Conservation (phyloP, 345 rosid species). For the Carallia pectinifolia region DNA sequence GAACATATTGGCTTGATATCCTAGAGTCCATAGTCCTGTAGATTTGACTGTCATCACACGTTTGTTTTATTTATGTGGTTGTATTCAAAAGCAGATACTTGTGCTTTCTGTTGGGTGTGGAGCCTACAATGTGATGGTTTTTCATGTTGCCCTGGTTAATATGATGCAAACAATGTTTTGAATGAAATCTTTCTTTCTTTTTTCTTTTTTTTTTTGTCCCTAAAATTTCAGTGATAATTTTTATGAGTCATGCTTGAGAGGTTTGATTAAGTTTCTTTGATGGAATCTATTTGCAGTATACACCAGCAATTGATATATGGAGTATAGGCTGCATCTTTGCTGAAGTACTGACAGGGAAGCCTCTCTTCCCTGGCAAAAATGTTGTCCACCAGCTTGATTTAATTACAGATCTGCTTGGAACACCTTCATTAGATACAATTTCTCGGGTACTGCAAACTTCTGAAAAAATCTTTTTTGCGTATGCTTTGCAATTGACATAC, state of each 20-base stretch:
- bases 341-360: slow-evolving; percentile 82
- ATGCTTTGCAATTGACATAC: neutral
- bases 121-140: neutral
- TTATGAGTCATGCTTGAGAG: neutral
- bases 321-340: slow-evolving; percentile 98
- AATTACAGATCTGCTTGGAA: slow-evolving; percentile 95
- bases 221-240: neutral
- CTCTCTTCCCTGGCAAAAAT: slow-evolving; percentile 92
- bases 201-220: neutral
- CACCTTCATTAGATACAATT: slow-evolving; percentile 86
- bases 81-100: neutral
- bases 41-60: no score
- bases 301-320: slow-evolving; percentile 97
- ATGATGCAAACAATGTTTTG: neutral
- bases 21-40: neutral
- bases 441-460: slow-evolving; percentile 48
- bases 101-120: neutral
- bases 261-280: neutral
- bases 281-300: slow-evolving; percentile 60
- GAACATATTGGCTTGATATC: neutral
- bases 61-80: neutral
- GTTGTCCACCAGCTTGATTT: slow-evolving; percentile 93
- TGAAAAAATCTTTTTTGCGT: neutral
- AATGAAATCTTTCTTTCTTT: neutral
- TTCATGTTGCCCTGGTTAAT: no score